phyloP scores from a whole-genome alignment of 768 basidiomycete genomes.

The Phlegmacium glaucopus region DNA sequence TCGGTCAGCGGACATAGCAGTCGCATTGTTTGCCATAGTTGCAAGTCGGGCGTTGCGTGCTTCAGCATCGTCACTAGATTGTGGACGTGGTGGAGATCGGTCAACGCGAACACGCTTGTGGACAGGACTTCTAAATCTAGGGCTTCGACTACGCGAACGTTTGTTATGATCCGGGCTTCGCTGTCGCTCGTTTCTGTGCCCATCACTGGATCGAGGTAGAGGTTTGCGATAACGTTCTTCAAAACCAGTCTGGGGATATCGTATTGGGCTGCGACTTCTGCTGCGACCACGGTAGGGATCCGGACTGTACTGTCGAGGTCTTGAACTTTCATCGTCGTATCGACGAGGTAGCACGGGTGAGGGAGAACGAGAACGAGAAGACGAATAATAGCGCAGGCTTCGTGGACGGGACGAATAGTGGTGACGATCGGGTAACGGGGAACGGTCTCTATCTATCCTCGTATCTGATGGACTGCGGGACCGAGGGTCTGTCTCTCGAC shows the following conservation, averaged over 20 bases:
- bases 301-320: conserved; percentile 29
- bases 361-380: conserved; percentile 45
- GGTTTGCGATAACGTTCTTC: conserved; percentile 28
- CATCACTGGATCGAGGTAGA: conserved; percentile 47
- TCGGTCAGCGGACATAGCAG: conserved; percentile 62
- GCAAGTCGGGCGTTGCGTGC: conserved; percentile 86
- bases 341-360: conserved; percentile 22
- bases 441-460: conserved; percentile 12
- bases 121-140: conserved; percentile 25
- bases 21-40: conserved; percentile 80
- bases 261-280: conserved; percentile 27
- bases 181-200: conserved; percentile 16
- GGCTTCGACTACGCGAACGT: conserved; percentile 36
- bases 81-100: conserved; percentile 32
- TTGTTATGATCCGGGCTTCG: conserved; percentile 31
- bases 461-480: conserved; percentile 15
- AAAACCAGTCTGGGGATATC: conserved; percentile 17
- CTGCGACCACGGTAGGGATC: conserved; percentile 29
- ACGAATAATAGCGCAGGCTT: conserved; percentile 32
- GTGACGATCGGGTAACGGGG: conserved; percentile 5
- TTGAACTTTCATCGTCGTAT: conserved; percentile 25
- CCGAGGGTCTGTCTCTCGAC: conserved; percentile 15
- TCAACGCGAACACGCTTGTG: conserved; percentile 52
- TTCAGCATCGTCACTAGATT: conserved; percentile 25
- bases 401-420: conserved; percentile 25